Conservation (phyloP, 768 basidiomycete genomes). For the Coprinopsis strossmayeri region DNA sequence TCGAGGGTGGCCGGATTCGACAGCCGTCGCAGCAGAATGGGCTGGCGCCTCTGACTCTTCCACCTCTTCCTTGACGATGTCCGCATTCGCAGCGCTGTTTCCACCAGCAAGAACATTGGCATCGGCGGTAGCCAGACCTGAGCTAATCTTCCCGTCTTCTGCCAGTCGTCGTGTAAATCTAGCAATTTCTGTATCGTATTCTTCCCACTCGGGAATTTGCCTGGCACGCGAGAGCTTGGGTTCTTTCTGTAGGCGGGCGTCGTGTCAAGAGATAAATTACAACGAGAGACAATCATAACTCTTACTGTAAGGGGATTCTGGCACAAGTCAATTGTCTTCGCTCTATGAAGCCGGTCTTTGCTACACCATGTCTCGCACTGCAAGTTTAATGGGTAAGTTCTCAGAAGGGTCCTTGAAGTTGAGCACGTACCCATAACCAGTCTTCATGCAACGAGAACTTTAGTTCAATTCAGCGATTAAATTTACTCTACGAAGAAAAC, state of each 20-base stretch:
- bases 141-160: constrained; percentile 61
- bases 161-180: constrained; percentile 70
- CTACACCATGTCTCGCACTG: constrained; percentile 99
- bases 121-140: constrained; percentile 61
- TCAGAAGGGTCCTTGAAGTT: not conserved
- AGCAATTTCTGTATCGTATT: constrained; percentile 88
- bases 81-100: constrained; percentile 11
- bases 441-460: constrained; percentile 86
- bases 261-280: no score
- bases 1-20: not conserved
- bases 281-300: no score
- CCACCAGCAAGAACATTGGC: constrained; percentile 59
- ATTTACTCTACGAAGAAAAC: not conserved
- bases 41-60: not conserved
- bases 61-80: not conserved
- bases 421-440: constrained; percentile 85
- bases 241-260: constrained; percentile 94
- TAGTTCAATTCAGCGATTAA: not conserved
- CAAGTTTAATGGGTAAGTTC: constrained; percentile 6
- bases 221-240: constrained; percentile 91
- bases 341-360: constrained; percentile 74
- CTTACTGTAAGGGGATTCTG: constrained; percentile 91
- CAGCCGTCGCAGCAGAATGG: not conserved
- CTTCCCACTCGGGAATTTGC: constrained; percentile 96
- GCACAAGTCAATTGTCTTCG: constrained; percentile 92